A percentile compares a stretch with the other conserved stretches of the same genome.
phyloP scores from a whole-genome alignment of 345 rosid species.

The Rubroshorea leprosula region DNA sequence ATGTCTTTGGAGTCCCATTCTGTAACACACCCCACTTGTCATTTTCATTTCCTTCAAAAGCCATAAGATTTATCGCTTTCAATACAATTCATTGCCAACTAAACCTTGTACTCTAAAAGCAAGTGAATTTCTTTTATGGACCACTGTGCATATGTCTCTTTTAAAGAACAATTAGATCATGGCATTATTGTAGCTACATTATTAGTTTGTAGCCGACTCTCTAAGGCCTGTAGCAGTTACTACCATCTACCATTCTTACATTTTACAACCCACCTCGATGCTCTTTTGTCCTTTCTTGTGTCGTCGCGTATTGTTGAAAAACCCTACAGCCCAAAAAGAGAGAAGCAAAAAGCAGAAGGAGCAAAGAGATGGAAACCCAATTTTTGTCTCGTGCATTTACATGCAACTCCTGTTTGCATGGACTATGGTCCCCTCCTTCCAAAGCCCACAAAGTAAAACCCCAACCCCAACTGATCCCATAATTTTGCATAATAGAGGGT shows the following conservation, averaged over 20 bases:
- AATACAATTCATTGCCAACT: neutral
- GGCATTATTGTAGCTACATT: neutral
- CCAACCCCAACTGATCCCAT: conserved; percentile 18
- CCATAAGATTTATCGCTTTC: neutral
- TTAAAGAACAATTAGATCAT: neutral
- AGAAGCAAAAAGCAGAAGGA: conserved; percentile 19
- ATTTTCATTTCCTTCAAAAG: neutral
- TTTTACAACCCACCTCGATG: conserved; percentile 17
- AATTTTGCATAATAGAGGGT: conserved; percentile 14
- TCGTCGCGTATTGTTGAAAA: neutral
- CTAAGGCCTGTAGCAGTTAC: conserved; percentile 1
- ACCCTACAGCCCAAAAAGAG: conserved; percentile 16
- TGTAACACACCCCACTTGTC: neutral
- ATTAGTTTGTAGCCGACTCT: neutral
- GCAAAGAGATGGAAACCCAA: conserved; percentile 17
- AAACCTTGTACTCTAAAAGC: neutral
- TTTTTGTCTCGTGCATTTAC: conserved; percentile 33
- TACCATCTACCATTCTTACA: neutral
- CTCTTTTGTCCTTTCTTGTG: conserved; percentile 17
- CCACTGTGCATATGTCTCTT: too few relatives aligned
- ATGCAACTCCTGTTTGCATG: conserved; percentile 23
- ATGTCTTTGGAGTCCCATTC: neutral
- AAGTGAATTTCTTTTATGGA: too few relatives aligned
- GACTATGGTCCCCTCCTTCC: conserved; percentile 14
- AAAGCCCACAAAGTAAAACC: neutral